Base-by-base conservation (phyloP, 495 filamentous ascomycete species). In the Neurospora discreta region DNA sequence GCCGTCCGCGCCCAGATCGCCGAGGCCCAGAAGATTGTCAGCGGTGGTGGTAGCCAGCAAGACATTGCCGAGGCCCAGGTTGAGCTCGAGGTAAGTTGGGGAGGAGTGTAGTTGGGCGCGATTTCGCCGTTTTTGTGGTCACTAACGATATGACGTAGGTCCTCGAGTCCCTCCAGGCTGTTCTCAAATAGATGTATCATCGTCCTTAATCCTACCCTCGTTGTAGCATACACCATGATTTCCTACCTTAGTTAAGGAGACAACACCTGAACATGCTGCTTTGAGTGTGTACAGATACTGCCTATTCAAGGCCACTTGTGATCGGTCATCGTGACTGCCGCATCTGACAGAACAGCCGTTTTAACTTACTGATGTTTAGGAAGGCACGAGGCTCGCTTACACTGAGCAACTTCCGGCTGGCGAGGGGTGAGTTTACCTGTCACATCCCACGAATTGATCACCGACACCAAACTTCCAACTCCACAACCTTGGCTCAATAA, bases 1-100 rank as follows among this genome's bases (percentile, higher is more conserved):
- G 89, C 90, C 60, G 89, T 94, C 75, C 83, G 86, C 75, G 88
- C 89, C 73, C 91, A 97, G 85, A 91, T 98, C 74, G 81, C 91
- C 70, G 95, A 99, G 85, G 93, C 95, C 73, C 92, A 97, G 85
- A 98, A 97, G 89, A 91, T 98, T 82, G 93, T 91, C 73, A 87
- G 84, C 80, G 95, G 95, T 76, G 89, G 86, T 79, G 95, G 95
- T 77, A 97, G 94, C 81, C 95, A 98, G 88, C 91, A 94, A 84
- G 95, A 99, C 79, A 92, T 97, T 82, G 94, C 94, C 71, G 95
- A 98, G 89, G 95, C 95, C 71, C 98, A 95, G 88, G 93, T 98
- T 80, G 96, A 99, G 87, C 84, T 99, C 74, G 95, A 98, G 92
- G 95, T 97, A 84, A 73, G 79, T 75, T 71, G n/a, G 5, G 6